Base-by-base conservation (phyloP, 306 rosid species). In the Lathyrus oleraceus region DNA sequence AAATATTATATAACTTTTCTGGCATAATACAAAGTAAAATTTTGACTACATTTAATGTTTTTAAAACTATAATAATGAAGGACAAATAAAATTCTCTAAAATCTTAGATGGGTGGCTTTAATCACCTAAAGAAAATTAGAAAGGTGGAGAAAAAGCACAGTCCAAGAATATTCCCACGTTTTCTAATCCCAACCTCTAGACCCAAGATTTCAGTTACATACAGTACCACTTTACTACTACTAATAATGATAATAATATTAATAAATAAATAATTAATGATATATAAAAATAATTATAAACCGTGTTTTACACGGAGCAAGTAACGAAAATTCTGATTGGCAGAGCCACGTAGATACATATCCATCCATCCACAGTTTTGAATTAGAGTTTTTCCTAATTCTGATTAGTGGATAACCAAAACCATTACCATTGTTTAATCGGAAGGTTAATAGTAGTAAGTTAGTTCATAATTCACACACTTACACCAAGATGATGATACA, bases 231-330 rank as follows among this genome's bases (percentile, higher is more conserved):
- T n/a, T n/a, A 8, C 19, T 49, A 17, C 5, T 10, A 40, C 45
- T 0, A 5, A 58, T 17, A 64, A 4, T 11, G 0, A 1, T 1
- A 13, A 19, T 8, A 16, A 36, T 4, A 9, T 7, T 11, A 10
- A 45, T 5, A 25, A 38, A 28, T 5, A 13, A 75, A 21, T 0
- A 15, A 45, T 1, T 0, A 16, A 6, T 25, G 2, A 19, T 2
- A 8, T 10, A 12, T 11, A 35, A 35, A 35, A 8, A 35, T 7
- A 5, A 58, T 49, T 5, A 40, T 60, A 69, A 17, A 70, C 44
- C 72, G 76, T 77, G 73, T 70, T 77, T 43, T 78, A 78, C 40
- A 71, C 73, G 77, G 21, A 71, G 1, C 19, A 4, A 56, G 64
- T 3, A 78, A 28, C 2, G 13, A 58, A n/a, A 77, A 45, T 17